Evolutionary conservation across 108 stramenopile genomes (phyloP).

Genomic region (Cyclotella sp.): DNA sequence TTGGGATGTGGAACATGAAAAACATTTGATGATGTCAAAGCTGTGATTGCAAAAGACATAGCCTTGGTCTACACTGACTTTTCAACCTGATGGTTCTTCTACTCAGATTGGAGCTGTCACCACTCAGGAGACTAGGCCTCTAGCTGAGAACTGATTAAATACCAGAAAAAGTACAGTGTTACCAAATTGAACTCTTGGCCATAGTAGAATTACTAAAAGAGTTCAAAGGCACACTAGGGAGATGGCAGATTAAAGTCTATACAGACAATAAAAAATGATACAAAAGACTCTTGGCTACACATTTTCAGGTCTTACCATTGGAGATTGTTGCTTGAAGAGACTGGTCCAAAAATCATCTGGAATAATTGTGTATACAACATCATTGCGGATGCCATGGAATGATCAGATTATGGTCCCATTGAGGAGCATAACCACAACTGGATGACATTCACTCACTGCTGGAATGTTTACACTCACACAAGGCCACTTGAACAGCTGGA

Average conservation of each 20-base stretch:
- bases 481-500: neutral
- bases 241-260: neutral
- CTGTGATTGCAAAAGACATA: neutral
- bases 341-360: slow-evolving; percentile 34
- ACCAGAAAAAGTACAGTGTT: slow-evolving; percentile 1
- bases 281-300: slow-evolving; percentile 4
- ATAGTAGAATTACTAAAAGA: slow-evolving; percentile 4
- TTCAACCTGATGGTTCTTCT: neutral
- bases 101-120: neutral
- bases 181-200: slow-evolving; percentile 1
- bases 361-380: slow-evolving; percentile 48
- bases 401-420: neutral
- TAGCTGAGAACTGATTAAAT: neutral
- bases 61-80: neutral
- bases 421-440: neutral
- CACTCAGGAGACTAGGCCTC: slow-evolving; percentile 12
- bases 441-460: neutral
- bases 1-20: too few relatives aligned
- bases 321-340: slow-evolving; percentile 53
- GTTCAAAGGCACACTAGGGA: neutral
- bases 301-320: slow-evolving; percentile 46
- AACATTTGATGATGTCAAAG: too few relatives aligned
- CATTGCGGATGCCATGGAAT: slow-evolving; percentile 50
- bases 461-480: neutral
- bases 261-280: neutral